Conservation (phyloP, 768 basidiomycete genomes). For the Rhizopogon vulgaris region DNA sequence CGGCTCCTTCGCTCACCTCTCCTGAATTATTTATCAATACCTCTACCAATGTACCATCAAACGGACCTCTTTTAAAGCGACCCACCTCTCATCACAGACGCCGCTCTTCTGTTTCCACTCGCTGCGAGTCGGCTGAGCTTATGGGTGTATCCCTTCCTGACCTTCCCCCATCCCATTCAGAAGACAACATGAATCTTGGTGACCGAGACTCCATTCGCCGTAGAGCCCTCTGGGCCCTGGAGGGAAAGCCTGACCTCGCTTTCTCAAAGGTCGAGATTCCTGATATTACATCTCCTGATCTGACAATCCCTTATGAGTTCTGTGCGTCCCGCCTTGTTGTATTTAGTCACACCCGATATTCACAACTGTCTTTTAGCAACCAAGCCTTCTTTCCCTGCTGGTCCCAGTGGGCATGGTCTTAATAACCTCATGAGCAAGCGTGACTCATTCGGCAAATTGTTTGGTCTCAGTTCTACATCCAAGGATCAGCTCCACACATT, state of each 20-base stretch:
- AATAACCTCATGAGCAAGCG: constrained; percentile 54
- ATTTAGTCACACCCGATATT: background rate
- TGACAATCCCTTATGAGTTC: constrained; percentile 58
- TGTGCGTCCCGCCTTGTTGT: constrained; percentile 39
- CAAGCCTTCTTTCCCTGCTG: constrained; percentile 54
- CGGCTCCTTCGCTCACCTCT: constrained; percentile 30
- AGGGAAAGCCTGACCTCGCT: constrained; percentile 70
- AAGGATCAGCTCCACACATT: constrained; percentile 78
- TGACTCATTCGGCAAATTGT: constrained; percentile 73
- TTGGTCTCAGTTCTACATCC: constrained; percentile 50
- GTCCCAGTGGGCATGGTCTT: constrained; percentile 35
- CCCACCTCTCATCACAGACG: constrained; percentile 76
- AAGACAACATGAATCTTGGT: constrained; percentile 63
- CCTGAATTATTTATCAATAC: constrained; percentile 30
- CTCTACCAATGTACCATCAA: constrained; percentile 21
- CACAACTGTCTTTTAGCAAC: constrained; percentile 34
- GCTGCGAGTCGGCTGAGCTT: constrained; percentile 83
- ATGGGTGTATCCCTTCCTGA: constrained; percentile 78
- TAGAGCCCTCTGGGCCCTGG: constrained; percentile 79
- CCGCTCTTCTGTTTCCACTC: constrained; percentile 83
- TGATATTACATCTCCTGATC: constrained; percentile 57
- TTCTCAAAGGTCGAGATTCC: constrained; percentile 82
- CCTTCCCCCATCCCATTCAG: constrained; percentile 51
- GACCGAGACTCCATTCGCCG: constrained; percentile 78
- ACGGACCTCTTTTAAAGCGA: constrained; percentile 39